These are phyloP conservation scores for Penicillium manginii DNA, from an alignment of 495 filamentous ascomycete genomes.

Conservation along the genomic window DNA sequence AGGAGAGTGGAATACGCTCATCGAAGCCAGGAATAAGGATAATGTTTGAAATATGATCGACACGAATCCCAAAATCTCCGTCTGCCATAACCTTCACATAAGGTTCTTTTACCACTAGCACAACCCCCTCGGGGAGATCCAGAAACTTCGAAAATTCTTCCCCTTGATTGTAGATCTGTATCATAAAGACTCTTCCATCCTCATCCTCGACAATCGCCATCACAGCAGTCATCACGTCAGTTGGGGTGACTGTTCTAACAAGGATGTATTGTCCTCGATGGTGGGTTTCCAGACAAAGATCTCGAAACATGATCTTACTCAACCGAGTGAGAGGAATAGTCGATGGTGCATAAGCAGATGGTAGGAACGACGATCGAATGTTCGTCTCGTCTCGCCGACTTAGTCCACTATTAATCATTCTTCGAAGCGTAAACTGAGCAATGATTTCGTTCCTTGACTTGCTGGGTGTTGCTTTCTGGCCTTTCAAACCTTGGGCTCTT, in stretches of 20 bases:
- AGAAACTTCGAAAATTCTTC: conserved; percentile 22
- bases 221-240: conserved; percentile 44
- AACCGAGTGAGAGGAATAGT: too few species aligned
- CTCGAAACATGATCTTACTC: too few species aligned
- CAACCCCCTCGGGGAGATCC: conserved; percentile 31
- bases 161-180: conserved; percentile 53
- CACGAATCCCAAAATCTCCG: conserved; percentile 46
- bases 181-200: conserved; percentile 42
- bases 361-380: too few species aligned
- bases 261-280: background rate
- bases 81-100: conserved; percentile 47
- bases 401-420: too few species aligned
- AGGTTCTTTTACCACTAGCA: conserved; percentile 56
- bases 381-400: too few species aligned
- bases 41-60: conserved; percentile 58
- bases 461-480: too few species aligned
- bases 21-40: conserved; percentile 36
- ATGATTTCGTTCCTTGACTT: too few species aligned
- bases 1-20: conserved; percentile 34
- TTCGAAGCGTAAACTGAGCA: too few species aligned
- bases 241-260: conserved; percentile 43
- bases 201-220: conserved; percentile 57
- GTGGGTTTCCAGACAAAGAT: too few species aligned
- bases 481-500: too few species aligned
- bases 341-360: too few species aligned